A percentile compares a stretch with the other conserved stretches of the same genome.
Conservation (phyloP, 2,329 filamentous ascomycete genomes). For the Pseudopithomyces maydicus region DNA sequence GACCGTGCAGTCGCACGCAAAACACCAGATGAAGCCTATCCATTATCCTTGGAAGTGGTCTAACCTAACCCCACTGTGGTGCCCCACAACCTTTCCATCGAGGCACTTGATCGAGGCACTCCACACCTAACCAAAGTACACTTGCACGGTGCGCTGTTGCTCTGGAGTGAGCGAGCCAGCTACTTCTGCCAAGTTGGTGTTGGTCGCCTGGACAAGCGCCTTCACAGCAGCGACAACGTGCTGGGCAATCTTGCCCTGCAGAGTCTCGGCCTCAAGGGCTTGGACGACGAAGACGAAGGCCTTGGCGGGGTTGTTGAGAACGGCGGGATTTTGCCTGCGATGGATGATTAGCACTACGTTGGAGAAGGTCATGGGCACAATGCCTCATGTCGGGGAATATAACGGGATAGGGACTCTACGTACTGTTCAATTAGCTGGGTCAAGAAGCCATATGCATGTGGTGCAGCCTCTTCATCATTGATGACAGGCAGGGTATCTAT, state of each 20-base stretch:
- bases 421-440: conserved; percentile 93
- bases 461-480: conserved; percentile 96
- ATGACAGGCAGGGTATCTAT: conserved; percentile 87
- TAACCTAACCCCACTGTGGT: neutral
- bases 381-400: neutral
- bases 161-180: conserved; percentile 77
- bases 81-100: neutral
- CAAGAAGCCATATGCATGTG: conserved; percentile 92
- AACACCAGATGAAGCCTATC: neutral
- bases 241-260: conserved; percentile 81
- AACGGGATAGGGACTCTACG: conserved; percentile 51
- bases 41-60: neutral
- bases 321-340: conserved; percentile 79
- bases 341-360: neutral
- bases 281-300: conserved; percentile 85
- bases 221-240: conserved; percentile 81
- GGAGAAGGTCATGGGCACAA: neutral
- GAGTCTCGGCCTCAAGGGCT: conserved; percentile 86
- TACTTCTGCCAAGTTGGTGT: conserved; percentile 75
- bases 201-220: conserved; percentile 72
- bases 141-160: conserved; percentile 77
- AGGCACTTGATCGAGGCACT: neutral
- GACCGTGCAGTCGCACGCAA: conserved; percentile 3
- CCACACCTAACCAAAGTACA: conserved; percentile 69
- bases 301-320: conserved; percentile 77